These are phyloP conservation scores for Collybiopsis luxurians DNA, from an alignment of 768 basidiomycete species.

Conservation along the genomic window DNA sequence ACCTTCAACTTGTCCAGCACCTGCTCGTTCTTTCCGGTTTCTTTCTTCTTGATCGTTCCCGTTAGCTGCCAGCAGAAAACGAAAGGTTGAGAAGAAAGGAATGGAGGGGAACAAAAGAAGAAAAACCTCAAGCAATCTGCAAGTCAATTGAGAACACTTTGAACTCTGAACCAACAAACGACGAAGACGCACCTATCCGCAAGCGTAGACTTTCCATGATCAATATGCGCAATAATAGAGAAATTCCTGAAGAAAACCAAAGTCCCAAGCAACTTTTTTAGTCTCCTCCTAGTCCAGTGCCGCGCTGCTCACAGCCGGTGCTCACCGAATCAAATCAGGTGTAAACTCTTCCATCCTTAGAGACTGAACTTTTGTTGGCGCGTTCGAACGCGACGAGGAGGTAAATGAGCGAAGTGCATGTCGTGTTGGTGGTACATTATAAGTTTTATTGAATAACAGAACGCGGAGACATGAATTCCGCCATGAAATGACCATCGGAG, in stretches of 20 bases:
- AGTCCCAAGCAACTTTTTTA: background rate
- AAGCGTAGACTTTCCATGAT: constrained; percentile 95
- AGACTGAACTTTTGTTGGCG: constrained; percentile 25
- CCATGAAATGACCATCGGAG: constrained; percentile 28
- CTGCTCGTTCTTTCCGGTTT: constrained; percentile 72
- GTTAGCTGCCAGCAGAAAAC: constrained; percentile 58
- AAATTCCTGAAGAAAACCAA: constrained; percentile 62
- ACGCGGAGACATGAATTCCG: constrained; percentile 25
- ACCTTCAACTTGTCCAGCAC: constrained; percentile 95
- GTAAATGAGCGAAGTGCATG: constrained; percentile 29
- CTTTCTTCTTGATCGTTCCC: constrained; percentile 73
- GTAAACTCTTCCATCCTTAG: constrained; percentile 61
- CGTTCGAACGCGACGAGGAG: constrained; percentile 23
- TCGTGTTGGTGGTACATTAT: too few species aligned
- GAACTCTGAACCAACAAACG: background rate
- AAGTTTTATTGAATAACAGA: constrained; percentile 14
- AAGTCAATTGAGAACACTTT: constrained; percentile 1
- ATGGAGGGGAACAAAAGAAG: too few species aligned
- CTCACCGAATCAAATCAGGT: constrained; percentile 66
- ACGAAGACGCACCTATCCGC: constrained; percentile 71
- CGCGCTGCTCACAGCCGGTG: too few species aligned
- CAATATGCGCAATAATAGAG: constrained; percentile 96
- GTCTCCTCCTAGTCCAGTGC: too few species aligned
- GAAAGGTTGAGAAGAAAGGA: background rate
- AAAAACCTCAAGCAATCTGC: constrained; percentile 70